Conservation (phyloP, 129 eudicot genomes). For the Oenanthe sinensis region DNA sequence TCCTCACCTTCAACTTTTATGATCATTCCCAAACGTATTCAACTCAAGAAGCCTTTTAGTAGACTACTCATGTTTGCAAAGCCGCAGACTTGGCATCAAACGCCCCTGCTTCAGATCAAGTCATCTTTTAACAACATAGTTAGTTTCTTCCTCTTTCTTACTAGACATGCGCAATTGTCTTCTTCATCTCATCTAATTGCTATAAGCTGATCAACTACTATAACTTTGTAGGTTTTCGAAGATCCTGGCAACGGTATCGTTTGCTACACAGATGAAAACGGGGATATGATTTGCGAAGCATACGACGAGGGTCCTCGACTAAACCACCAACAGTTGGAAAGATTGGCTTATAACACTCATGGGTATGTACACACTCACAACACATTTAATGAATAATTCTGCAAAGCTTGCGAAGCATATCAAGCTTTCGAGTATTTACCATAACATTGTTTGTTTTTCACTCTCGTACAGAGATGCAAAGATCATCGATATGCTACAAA, state of each 20-base stretch:
- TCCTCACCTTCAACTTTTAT: neutral
- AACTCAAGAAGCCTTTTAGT: neutral
- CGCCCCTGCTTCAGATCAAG: neutral
- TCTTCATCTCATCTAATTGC: too few species aligned
- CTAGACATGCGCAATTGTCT: neutral
- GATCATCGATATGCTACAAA: slow-evolving; percentile 14
- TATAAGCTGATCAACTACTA: neutral
- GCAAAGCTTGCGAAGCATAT: neutral
- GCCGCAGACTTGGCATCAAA: neutral
- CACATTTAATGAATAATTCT: neutral
- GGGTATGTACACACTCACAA: neutral
- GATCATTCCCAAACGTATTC: neutral
- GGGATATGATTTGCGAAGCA: slow-evolving; percentile 7
- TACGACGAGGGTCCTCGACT: slow-evolving; percentile 11
- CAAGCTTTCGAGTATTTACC: neutral
- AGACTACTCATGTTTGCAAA: neutral
- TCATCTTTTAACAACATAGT: slow-evolving; percentile 1
- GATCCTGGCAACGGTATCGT: slow-evolving; percentile 1
- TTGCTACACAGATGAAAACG: neutral
- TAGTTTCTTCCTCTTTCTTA: neutral
- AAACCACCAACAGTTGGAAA: slow-evolving; percentile 7
- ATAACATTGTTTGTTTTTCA: neutral
- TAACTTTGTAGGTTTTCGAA: neutral
- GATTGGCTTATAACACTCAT: neutral
- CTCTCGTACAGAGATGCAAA: slow-evolving; percentile 9